phyloP scores from a whole-genome alignment of 148 eudicot species.

The Nyssa sinensis region DNA sequence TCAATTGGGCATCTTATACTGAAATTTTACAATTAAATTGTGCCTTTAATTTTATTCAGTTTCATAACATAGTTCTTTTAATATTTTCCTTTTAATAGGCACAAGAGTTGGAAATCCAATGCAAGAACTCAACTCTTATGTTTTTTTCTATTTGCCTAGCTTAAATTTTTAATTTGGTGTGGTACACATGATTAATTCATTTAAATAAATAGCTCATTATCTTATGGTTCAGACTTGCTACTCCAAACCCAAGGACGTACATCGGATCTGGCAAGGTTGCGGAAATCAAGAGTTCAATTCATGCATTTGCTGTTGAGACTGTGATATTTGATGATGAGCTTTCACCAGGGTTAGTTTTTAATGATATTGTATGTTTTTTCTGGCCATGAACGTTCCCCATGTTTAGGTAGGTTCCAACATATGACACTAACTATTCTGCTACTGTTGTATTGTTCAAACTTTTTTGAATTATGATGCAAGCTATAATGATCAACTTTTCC shows the following conservation, averaged over 20 bases:
- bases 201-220: constrained; percentile 9
- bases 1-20: background rate
- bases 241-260: constrained; percentile 78
- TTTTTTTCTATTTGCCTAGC: background rate
- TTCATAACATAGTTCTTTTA: background rate
- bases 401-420: background rate
- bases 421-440: background rate
- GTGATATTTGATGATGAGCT: constrained; percentile 98
- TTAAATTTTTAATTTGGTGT: background rate
- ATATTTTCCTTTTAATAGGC: background rate
- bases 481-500: background rate
- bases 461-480: background rate
- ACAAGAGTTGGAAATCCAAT: background rate
- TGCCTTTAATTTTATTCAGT: background rate
- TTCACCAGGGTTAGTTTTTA: constrained; percentile 75
- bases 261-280: constrained; percentile 96
- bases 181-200: background rate
- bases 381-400: background rate
- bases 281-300: constrained; percentile 82
- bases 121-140: background rate
- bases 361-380: background rate
- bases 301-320: constrained; percentile 85
- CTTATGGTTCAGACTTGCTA: constrained; percentile 56
- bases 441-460: background rate
- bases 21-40: background rate